Evolutionary conservation across 2,329 filamentous ascomycete genomes (phyloP).

Genomic region (Aspergillus viridinutans): DNA sequence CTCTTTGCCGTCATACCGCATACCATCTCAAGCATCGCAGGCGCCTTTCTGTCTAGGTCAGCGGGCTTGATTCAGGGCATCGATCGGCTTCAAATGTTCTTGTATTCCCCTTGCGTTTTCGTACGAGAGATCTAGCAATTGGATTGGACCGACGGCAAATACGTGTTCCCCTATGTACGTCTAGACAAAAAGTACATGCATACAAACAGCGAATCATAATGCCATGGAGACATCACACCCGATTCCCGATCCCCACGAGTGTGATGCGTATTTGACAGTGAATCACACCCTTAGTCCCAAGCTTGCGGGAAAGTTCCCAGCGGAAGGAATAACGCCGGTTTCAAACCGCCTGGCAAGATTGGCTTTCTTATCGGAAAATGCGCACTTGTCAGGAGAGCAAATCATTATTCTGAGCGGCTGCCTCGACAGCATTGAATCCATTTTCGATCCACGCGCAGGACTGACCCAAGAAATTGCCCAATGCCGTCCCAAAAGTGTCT

Average conservation of each 20-base stretch:
- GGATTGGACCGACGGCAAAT: not conserved
- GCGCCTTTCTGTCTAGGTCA: not conserved
- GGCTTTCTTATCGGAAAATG: conserved; percentile 24
- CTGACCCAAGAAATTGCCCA: conserved; percentile 17
- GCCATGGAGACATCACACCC: not conserved
- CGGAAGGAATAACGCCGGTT: conserved; percentile 1
- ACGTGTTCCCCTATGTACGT: not conserved
- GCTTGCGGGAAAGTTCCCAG: not conserved
- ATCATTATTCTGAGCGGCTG: conserved; percentile 30
- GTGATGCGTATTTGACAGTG: not conserved
- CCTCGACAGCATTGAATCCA: conserved; percentile 36
- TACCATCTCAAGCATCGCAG: not conserved
- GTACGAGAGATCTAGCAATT: not conserved
- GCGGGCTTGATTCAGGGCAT: not conserved
- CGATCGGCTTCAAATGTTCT: not conserved
- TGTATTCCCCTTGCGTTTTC: not conserved
- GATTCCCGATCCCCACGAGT: not conserved
- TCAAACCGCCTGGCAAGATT: conserved; percentile 29
- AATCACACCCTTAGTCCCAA: not conserved
- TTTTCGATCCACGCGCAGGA: conserved; percentile 22
- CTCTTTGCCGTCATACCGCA: not conserved
- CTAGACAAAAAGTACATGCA: not conserved
- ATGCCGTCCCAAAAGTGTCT: conserved; percentile 11
- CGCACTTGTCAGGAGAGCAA: conserved; percentile 22
- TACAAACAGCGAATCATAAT: not conserved